Conservation (phyloP, 331 rosid genomes). For the Cydonia oblonga region DNA sequence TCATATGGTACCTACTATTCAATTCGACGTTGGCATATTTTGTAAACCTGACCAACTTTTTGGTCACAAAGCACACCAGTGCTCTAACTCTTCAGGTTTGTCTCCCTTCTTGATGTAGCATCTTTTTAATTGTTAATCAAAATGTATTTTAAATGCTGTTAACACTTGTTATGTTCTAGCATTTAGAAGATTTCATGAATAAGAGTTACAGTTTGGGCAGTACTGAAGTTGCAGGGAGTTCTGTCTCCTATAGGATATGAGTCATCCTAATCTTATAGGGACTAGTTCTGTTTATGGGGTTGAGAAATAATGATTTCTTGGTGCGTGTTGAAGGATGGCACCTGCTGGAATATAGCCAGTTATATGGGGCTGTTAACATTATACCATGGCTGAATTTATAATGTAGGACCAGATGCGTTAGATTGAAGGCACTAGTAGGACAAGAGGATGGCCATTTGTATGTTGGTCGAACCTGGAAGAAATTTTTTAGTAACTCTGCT, state of each 20-base stretch:
- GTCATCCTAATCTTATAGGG: background rate
- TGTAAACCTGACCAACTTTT: constrained; percentile 79
- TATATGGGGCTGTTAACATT: too few relatives aligned
- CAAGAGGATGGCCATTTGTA: background rate
- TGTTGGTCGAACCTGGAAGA: background rate
- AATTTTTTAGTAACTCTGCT: background rate
- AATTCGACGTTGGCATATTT: constrained; percentile 69
- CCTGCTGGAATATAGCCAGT: background rate
- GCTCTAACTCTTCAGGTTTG: constrained; percentile 86
- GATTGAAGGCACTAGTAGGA: background rate
- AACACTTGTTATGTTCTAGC: background rate
- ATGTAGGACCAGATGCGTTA: background rate
- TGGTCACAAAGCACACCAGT: constrained; percentile 90
- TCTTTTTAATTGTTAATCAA: background rate
- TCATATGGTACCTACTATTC: constrained; percentile 73
- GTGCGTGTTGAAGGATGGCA: background rate
- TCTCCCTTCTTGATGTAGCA: constrained; percentile 1
- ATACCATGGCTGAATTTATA: background rate
- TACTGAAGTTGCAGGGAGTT: background rate
- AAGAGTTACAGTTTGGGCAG: background rate
- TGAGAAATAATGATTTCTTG: background rate
- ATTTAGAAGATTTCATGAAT: background rate
- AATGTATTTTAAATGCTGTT: background rate
- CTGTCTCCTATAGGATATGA: background rate
- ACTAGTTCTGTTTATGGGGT: background rate